Evolutionary conservation across 2,329 filamentous ascomycete genomes (phyloP), one percentile per base, ranked within the genome.

Genomic region (Phyllosticta citrichinensis): DNA sequence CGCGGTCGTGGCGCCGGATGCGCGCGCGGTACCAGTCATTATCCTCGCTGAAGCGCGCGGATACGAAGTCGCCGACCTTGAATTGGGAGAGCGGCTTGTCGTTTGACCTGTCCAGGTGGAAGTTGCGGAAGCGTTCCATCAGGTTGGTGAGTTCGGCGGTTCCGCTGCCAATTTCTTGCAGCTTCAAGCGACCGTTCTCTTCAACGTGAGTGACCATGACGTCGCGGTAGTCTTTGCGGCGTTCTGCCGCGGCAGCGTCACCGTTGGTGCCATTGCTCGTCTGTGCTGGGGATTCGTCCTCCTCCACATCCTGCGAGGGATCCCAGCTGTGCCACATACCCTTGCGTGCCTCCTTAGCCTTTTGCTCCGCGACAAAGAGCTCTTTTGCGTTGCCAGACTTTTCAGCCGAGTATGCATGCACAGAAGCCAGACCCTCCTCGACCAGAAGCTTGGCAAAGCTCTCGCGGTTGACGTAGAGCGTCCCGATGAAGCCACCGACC

Each of bases 291-390:
- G 79, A 79, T 19, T 81, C 77, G 20, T 73, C 78, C 56, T 80
- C 83, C 3, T 84, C 84, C 63, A 83, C 84, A 51, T 97, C 93
- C 71, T 94, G 85, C 33, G 87, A 90, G 9, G 94, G 93, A 71
- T 97, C 91, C 85, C 91, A 97, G 76, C 96, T 86, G 65, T 93
- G 86, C 93, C 94, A 99, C 66, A 97, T 73, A 55, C 89, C 90
- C 78, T 92, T 96, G 63, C 86, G 83, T 27, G 80, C 88, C 67
- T 96, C 90, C 80, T 99, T 97, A 55, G 94, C 94, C 69, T 84
- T 87, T 76, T 89, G 81, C 77, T 99, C 90, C 0, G 94, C 94
- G 11, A 87, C 87, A 69, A 93, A 87, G 9, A 97, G 84, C 76
- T 97, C 93, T 47, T 83, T 84, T 12, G 88, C 87, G 70, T 97